Percentiles rank a stretch among this genome's conserved stretches.
Conservation (phyloP, 83 land plant genomes). For the Thuja plicata region DNA sequence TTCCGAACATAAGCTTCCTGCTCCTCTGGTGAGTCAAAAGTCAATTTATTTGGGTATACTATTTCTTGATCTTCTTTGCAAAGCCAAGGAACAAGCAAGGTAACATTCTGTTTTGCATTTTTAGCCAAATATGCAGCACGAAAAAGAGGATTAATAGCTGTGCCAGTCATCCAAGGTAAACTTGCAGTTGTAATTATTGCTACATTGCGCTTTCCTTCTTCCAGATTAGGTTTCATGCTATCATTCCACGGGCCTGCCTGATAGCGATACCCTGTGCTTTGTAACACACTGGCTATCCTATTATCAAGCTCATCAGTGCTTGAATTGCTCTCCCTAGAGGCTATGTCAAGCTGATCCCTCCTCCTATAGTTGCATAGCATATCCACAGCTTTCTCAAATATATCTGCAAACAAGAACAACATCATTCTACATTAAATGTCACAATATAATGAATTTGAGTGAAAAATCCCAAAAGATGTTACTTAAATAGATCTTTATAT, state of each 20-base stretch:
- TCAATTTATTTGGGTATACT: slow-evolving; percentile 83
- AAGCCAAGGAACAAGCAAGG: slow-evolving; percentile 95
- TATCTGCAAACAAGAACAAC: slow-evolving; percentile 35
- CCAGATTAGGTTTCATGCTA: slow-evolving; percentile 33
- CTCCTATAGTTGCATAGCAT: slow-evolving; percentile 50
- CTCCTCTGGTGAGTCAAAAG: slow-evolving; percentile 88
- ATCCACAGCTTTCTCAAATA: slow-evolving; percentile 74
- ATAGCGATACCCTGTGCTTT: slow-evolving; percentile 87
- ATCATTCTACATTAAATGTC: background rate
- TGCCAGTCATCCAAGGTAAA: slow-evolving; percentile 99
- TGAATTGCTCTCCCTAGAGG: slow-evolving; percentile 32
- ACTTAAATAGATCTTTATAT: background rate
- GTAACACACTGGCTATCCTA: slow-evolving; percentile 88
- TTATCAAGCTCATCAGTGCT: slow-evolving; percentile 76
- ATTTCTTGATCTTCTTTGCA: slow-evolving; percentile 86
- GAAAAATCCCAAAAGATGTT: background rate
- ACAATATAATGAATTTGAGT: background rate
- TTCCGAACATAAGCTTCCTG: slow-evolving; percentile 88
- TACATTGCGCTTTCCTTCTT: slow-evolving; percentile 69
- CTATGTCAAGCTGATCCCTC: slow-evolving; percentile 38
- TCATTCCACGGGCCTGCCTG: slow-evolving; percentile 82
- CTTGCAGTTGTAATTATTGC: slow-evolving; percentile 99
- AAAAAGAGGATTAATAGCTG: slow-evolving; percentile 95
- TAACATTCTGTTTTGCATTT: slow-evolving; percentile 83
- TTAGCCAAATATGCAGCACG: slow-evolving; percentile 95